phyloP scores from a whole-genome alignment of 2,329 filamentous ascomycete genomes.

The Aspergillus transmontanensis region DNA sequence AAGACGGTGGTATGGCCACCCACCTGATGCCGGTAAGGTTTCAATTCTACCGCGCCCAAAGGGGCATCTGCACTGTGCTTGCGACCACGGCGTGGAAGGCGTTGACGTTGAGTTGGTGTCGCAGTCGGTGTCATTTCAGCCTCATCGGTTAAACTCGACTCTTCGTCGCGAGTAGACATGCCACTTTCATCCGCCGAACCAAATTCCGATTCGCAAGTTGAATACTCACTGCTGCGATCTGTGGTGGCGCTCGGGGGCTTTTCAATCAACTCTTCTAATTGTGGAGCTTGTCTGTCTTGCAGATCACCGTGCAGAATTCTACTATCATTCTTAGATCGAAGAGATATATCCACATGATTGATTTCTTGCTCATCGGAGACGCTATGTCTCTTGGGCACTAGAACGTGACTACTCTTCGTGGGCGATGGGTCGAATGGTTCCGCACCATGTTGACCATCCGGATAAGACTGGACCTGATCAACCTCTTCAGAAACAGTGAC shows the following conservation, averaged over 20 bases:
- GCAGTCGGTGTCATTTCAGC: conserved; percentile 52
- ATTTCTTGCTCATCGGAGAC: conserved; percentile 31
- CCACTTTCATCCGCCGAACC: conserved; percentile 46
- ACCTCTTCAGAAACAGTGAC: conserved; percentile 35
- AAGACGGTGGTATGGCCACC: conserved; percentile 96
- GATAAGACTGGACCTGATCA: conserved; percentile 25
- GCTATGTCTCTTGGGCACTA: conserved; percentile 31
- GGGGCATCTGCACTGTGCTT: conserved; percentile 50
- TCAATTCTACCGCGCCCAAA: conserved; percentile 88
- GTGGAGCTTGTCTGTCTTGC: conserved; percentile 41
- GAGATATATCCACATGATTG: conserved; percentile 63
- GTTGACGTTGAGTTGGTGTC: conserved; percentile 40
- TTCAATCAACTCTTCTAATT: conserved; percentile 40
- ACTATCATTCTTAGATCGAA: conserved; percentile 62
- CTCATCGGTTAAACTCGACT: conserved; percentile 59
- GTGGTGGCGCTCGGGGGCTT: conserved; percentile 40
- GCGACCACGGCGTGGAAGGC: conserved; percentile 29
- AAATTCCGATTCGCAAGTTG: conserved; percentile 49
- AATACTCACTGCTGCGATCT: conserved; percentile 40
- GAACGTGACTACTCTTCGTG: conserved; percentile 29
- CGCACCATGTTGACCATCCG: conserved; percentile 23
- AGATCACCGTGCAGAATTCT: conserved; percentile 64
- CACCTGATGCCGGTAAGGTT: conserved; percentile 96
- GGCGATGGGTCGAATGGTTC: conserved; percentile 29
- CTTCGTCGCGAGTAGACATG: conserved; percentile 50